Percentiles rank a stretch among this genome's conserved stretches.
phyloP scores from a whole-genome alignment of 345 rosid species.

The Eucalyptus sideroxylon region DNA sequence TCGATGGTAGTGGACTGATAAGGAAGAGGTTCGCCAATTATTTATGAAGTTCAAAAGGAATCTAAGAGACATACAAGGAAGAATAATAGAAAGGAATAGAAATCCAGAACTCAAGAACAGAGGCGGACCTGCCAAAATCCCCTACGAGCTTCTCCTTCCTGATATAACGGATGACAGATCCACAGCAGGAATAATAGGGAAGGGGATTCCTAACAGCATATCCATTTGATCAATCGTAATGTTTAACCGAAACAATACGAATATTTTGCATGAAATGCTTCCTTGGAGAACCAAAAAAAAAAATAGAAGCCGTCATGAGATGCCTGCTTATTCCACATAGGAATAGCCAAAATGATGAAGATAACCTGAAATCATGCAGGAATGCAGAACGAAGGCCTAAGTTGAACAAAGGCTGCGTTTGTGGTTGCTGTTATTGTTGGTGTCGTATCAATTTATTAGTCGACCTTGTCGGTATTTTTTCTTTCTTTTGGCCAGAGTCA shows the following conservation, averaged over 20 bases:
- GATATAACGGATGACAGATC: conserved; percentile 4
- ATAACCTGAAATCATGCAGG: background rate
- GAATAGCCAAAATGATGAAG: background rate
- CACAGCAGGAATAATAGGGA: conserved; percentile 18
- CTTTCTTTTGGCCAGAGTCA: background rate
- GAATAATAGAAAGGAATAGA: conserved; percentile 25
- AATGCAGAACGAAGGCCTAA: background rate
- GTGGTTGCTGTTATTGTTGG: background rate
- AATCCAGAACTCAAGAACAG: conserved; percentile 32
- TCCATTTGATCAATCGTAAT: conserved; percentile 8
- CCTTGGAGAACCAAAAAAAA: background rate
- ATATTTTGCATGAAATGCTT: background rate
- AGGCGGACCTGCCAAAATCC: conserved; percentile 31
- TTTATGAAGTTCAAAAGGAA: conserved; percentile 17
- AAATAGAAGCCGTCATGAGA: background rate
- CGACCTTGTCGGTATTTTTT: background rate
- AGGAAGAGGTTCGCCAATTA: conserved; percentile 8
- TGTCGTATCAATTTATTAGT: background rate
- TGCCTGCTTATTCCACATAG: background rate
- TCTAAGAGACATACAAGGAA: conserved; percentile 22
- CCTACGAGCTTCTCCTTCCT: conserved; percentile 35
- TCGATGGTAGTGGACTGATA: conserved; percentile 19
- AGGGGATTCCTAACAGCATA: conserved; percentile 50
- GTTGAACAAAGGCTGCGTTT: background rate
- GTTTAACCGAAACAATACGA: background rate